phyloP scores from a whole-genome alignment of 2,329 filamentous ascomycete species.

The Colletotrichum higginsianum region DNA sequence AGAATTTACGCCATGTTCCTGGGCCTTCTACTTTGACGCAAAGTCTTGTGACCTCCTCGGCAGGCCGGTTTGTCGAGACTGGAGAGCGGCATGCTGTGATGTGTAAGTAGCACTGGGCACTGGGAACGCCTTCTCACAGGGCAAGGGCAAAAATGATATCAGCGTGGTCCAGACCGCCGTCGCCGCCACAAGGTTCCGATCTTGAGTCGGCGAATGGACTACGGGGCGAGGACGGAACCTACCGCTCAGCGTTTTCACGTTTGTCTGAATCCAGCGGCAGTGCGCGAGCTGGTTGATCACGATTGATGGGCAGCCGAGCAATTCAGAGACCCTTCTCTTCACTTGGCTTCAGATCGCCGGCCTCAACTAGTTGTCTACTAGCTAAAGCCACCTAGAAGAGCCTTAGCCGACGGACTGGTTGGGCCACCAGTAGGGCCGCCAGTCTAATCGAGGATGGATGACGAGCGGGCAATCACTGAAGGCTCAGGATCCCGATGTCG shows the following conservation, averaged over 20 bases:
- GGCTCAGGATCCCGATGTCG: constrained; percentile 20
- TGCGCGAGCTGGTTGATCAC: constrained; percentile 7
- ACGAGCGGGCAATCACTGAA: constrained; percentile 5
- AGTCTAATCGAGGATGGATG: not conserved
- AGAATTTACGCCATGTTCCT: constrained; percentile 37
- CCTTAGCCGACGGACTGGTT: constrained; percentile 32
- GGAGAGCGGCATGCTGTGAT: no score
- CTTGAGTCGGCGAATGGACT: not conserved
- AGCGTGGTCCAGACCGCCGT: constrained; percentile 26
- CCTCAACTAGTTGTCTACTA: not conserved
- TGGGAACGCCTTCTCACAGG: no score
- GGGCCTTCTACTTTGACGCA: constrained; percentile 24
- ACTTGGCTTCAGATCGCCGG: not conserved
- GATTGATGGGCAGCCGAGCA: not conserved
- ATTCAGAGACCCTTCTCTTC: not conserved
- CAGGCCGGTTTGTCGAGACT: not conserved
- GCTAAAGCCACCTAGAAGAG: constrained; percentile 10
- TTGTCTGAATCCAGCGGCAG: constrained; percentile 15
- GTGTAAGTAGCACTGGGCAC: no score
- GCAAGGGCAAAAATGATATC: not conserved
- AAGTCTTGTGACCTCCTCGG: constrained; percentile 7
- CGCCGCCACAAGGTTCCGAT: not conserved
- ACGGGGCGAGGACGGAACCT: not conserved
- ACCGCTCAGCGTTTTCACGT: not conserved
- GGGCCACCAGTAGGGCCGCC: constrained; percentile 14